phyloP scores from a whole-genome alignment of 805 yeast species.

The Kluyveromyces siamensis region DNA sequence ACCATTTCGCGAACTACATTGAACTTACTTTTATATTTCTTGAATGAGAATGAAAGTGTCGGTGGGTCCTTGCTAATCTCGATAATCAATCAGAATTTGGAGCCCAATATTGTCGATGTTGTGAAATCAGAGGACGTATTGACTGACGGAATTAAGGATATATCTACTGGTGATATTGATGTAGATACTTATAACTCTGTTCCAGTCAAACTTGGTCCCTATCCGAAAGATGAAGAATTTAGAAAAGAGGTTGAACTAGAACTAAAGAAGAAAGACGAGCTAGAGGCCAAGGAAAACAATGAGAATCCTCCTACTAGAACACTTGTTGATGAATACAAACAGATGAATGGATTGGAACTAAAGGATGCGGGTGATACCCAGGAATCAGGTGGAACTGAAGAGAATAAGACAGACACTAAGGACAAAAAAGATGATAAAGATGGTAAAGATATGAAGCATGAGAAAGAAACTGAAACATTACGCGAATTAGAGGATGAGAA shows the following conservation, averaged over 20 bases:
- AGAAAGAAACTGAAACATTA: constrained; percentile 1
- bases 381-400: constrained; percentile 6
- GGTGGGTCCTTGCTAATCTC: constrained; percentile 87
- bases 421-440: constrained; percentile 4
- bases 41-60: constrained; percentile 84
- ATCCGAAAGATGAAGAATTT: constrained; percentile 82
- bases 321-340: constrained; percentile 58
- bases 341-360: constrained; percentile 39
- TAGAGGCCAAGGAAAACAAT: constrained; percentile 36
- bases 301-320: constrained; percentile 29
- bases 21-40: constrained; percentile 72
- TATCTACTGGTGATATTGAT: constrained; percentile 23
- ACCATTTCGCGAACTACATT: constrained; percentile 76
- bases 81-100: constrained; percentile 75
- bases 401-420: constrained; percentile 3
- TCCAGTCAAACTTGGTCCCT: constrained; percentile 68
- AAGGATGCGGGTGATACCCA: constrained; percentile 8
- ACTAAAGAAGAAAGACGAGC: constrained; percentile 68
- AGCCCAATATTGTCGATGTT: constrained; percentile 34
- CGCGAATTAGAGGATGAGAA: constrained; percentile 5
- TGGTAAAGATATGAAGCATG: constrained; percentile 2
- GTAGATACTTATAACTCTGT: constrained; percentile 22
- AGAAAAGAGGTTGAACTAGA: constrained; percentile 78
- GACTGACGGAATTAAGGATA: constrained; percentile 29
- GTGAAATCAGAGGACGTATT: constrained; percentile 23